Conservation (phyloP, 2,329 filamentous ascomycete genomes). For the Xylaria multiplex region DNA sequence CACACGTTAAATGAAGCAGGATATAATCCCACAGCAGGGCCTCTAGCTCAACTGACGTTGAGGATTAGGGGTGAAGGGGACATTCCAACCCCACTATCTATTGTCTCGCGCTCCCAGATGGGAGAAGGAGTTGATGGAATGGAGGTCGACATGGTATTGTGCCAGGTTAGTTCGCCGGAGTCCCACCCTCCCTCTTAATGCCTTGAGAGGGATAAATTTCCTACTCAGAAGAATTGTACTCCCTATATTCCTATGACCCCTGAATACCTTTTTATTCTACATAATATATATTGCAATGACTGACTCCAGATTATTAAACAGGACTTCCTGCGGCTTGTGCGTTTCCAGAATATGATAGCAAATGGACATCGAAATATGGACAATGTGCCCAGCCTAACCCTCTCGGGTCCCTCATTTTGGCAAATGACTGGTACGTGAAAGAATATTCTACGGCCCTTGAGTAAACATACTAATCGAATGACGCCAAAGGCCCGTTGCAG, state of each 20-base stretch:
- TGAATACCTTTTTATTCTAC: too few species aligned
- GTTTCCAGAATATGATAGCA: background rate
- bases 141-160: conserved; percentile 7
- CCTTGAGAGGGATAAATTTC: too few species aligned
- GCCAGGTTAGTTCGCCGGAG: background rate
- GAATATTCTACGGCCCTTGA: too few species aligned
- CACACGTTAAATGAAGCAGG: background rate
- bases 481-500: background rate
- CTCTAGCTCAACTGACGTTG: background rate
- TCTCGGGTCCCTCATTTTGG: background rate
- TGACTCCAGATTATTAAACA: too few species aligned
- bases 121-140: background rate
- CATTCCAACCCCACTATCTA: background rate
- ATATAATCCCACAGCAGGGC: background rate
- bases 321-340: background rate
- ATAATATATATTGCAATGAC: too few species aligned
- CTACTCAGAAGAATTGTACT: too few species aligned
- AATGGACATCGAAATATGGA: background rate
- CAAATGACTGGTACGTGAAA: conserved; percentile 1
- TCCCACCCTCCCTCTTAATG: too few species aligned
- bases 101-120: background rate
- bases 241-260: too few species aligned
- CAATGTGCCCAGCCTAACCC: background rate
- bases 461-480: background rate
- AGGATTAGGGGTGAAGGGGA: background rate